phyloP scores from a whole-genome alignment of 352 stramenopile species.

The Globisporangium splendens region DNA sequence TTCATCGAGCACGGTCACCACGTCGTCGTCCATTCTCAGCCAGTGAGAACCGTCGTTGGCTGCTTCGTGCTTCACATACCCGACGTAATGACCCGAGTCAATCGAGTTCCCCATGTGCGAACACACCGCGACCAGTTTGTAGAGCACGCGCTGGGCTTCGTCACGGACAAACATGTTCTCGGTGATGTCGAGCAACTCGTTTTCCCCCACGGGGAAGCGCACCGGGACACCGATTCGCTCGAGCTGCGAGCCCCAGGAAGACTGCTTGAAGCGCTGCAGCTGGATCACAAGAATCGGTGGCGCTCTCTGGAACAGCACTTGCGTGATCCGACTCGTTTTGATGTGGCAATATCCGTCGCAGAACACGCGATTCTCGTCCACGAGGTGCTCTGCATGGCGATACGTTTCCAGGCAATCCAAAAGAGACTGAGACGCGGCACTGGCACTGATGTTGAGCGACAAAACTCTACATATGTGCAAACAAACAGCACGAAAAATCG shows the following conservation, averaged over 20 bases:
- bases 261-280: slow-evolving; percentile 70
- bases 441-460: slow-evolving; percentile 50
- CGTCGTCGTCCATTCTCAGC: slow-evolving; percentile 72
- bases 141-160: slow-evolving; percentile 32
- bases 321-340: slow-evolving; percentile 67
- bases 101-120: slow-evolving; percentile 60
- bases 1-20: slow-evolving; percentile 46
- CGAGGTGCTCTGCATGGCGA: slow-evolving; percentile 55
- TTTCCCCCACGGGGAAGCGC: slow-evolving; percentile 36
- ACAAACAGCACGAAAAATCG: not conserved
- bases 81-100: slow-evolving; percentile 73
- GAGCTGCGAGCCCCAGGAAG: slow-evolving; percentile 17
- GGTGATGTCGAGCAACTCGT: slow-evolving; percentile 53
- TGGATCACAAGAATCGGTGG: slow-evolving; percentile 55
- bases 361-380: slow-evolving; percentile 62
- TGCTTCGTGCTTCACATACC: slow-evolving; percentile 33
- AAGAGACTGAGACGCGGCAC: slow-evolving; percentile 37
- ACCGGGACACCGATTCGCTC: slow-evolving; percentile 60
- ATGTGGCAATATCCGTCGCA: slow-evolving; percentile 60
- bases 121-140: slow-evolving; percentile 67
- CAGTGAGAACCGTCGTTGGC: slow-evolving; percentile 20
- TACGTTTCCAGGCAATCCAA: slow-evolving; percentile 49
- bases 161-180: slow-evolving; percentile 63
- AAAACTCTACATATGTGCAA: slow-evolving; percentile 36
- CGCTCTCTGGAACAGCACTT: slow-evolving; percentile 65